Conservation (phyloP, 2,329 filamentous ascomycete species). For the Hymenoscyphus albidus region DNA sequence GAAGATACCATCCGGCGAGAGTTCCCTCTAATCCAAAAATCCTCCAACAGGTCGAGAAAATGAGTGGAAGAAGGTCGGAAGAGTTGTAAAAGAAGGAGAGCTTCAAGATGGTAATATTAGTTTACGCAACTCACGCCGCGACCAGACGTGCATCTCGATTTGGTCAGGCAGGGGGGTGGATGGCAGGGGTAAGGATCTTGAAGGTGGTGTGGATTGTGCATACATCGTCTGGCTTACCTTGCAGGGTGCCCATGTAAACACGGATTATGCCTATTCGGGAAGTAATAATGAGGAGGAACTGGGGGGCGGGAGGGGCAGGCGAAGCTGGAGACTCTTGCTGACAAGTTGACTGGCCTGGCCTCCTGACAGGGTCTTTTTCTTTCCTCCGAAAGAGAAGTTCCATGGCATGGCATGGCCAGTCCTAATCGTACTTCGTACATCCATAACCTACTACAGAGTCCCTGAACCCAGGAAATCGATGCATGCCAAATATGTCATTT, state of each 20-base stretch:
- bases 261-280: constrained; percentile 21
- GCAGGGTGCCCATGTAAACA: constrained; percentile 15
- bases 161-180: constrained; percentile 14
- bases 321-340: constrained; percentile 1
- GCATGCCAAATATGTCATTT: not conserved
- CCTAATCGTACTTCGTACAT: not conserved
- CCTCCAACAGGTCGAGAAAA: constrained; percentile 5
- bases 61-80: constrained; percentile 9
- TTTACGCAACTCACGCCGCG: constrained; percentile 7
- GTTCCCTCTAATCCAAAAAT: constrained; percentile 8
- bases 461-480: not conserved
- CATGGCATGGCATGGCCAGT: not conserved
- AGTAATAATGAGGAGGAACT: constrained; percentile 7
- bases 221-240: constrained; percentile 20
- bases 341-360: not conserved
- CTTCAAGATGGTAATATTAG: constrained; percentile 26
- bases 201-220: constrained; percentile 12
- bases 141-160: constrained; percentile 16
- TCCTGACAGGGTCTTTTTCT: constrained; percentile 14
- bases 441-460: not conserved
- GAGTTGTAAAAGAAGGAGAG: constrained; percentile 15
- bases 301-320: not conserved
- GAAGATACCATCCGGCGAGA: constrained; percentile 6
- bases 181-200: constrained; percentile 17
- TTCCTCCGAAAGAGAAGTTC: constrained; percentile 18